Percentiles rank a stretch among this genome's conserved stretches.
These are phyloP conservation scores for Moesziomyces sp. DNA, from an alignment of 1,284 basidiomycete species.

Conservation along the genomic window DNA sequence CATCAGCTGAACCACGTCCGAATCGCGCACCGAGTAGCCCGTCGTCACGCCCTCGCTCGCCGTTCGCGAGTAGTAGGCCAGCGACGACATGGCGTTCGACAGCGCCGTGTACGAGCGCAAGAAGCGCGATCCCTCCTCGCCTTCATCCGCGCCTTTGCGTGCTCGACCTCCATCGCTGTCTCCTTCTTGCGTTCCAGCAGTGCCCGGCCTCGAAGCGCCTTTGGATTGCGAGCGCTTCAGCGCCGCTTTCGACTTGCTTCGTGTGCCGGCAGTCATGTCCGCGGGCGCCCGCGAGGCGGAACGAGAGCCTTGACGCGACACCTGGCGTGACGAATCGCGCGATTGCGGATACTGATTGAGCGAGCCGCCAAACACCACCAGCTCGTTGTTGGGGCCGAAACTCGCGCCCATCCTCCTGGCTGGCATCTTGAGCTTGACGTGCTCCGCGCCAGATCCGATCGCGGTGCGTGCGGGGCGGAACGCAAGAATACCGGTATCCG, in stretches of 20 bases:
- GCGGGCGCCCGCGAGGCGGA: conserved; percentile 20
- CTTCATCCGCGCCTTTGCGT: conserved; percentile 13
- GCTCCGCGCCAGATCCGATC: background rate
- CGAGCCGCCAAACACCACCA: conserved; percentile 43
- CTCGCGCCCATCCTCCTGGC: conserved; percentile 41
- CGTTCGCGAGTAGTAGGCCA: conserved; percentile 39
- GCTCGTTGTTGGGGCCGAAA: conserved; percentile 48
- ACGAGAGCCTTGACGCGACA: conserved; percentile 11
- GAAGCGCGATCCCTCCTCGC: conserved; percentile 44
- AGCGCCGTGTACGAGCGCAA: conserved; percentile 56
- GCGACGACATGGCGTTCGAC: conserved; percentile 51
- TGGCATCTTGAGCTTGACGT: conserved; percentile 29
- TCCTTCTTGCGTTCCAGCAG: conserved; percentile 2
- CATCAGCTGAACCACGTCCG: conserved; percentile 60
- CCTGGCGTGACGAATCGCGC: conserved; percentile 19
- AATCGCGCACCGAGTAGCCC: conserved; percentile 49
- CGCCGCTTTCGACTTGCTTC: conserved; percentile 18
- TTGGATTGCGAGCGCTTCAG: conserved; percentile 16
- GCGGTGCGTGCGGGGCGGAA: conserved; percentile 18
- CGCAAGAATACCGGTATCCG: conserved; percentile 17
- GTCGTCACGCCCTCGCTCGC: conserved; percentile 30
- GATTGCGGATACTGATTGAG: conserved; percentile 27
- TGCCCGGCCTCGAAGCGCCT: conserved; percentile 8
- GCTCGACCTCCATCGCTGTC: conserved; percentile 6
- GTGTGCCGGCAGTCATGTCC: background rate